Base-by-base conservation (phyloP, 2,329 filamentous ascomycete genomes). In the Fusarium citri region DNA sequence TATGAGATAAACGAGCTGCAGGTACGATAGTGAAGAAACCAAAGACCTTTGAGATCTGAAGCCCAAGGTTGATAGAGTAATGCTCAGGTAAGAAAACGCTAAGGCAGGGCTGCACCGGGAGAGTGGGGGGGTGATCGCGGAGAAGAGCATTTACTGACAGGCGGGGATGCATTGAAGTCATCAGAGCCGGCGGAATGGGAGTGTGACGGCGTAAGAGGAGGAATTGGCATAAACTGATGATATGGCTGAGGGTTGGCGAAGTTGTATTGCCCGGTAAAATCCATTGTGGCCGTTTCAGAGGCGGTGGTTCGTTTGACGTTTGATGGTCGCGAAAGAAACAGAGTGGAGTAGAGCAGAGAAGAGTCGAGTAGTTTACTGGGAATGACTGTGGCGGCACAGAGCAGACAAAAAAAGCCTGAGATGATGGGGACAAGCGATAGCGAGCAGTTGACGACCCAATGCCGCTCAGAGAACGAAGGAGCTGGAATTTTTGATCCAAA, bases 111-210 rank as follows among this genome's bases (percentile, higher is more conserved):
- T 74, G 71, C 66, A 69, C 69, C 59, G 67, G 67, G 64, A 61
- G 67, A 68, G 68, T 71, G 74, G 69, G 69, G 68, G 68, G 72
- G 49, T 74, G 64, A 72, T 63, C 62, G 64, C 64, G 72, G 61
- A 74, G 75, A 66, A 64, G 64, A 67, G 67, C 64, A 72, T 68
- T 56, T 67, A 84, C 85, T 80, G 80, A 88, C 86, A 76, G 86
- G 83, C 73, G 86, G 84, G 72, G 86, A 88, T 55, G 84, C 84
- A 61, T 80, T 84, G 75, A 85, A 88, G 57, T 88, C 86, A 59
- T 88, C 86, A 40, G 86, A 87, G 28, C 80, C 79, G 46, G 83
- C 83, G 58, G 86, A 86, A 72, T 85, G 85, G 60, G 86, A 85
- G 76, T 86, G 83, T 59, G 86, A 86, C 30, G 86, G 86, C 66